Evolutionary conservation across 176 grass and related monocot species (phyloP), one percentile per base, ranked within the genome.

Genomic region (Ampelocalamus luodianensis): DNA sequence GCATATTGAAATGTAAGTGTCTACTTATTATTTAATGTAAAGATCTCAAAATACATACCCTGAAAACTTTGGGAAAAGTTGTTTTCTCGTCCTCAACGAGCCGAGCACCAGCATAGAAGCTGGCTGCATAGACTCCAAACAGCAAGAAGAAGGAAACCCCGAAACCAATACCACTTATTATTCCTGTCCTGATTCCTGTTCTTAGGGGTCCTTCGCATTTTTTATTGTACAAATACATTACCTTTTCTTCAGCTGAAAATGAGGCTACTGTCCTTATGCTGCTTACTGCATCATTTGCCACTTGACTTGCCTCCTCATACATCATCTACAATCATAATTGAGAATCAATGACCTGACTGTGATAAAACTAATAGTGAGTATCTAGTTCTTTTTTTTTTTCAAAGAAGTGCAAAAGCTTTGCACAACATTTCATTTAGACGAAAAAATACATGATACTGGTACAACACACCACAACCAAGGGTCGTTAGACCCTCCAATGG

Each of bases 261-360:
- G 95, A 97, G n/a, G 90, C 86, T 55, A 97, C 95, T 29, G 95
- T 97, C 75, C 95, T 92, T 84, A 97, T 92, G 68, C 87, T 94
- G 73, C 90, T 91, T 6, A 97, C 95, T 69, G 94, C 94, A 62
- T 92, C 90, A 80, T 87, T 97, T 66, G 92, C 94, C 74, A 97
- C 86, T 76, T 97, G 90, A 72, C 92, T 97, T 79, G 95, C 92
- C 59, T 94, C 92, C 59, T 97, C 92, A 46, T 97, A 92, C 94
- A 94, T 97, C 80, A 89, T 85, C 94, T 97, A 63, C 70, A 94
- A 46, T 20, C 29, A 77, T 49, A 79, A 27, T 44, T 23, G 23
- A 26, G 27, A 55, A 76, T 69, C 26, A 71, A 8, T 88, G 78
- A 43, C 63, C 26, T 55, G 5, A 37, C 14, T n/a, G n/a, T 53